These are phyloP conservation scores for Lachnellula subtilissima DNA, from an alignment of 2,329 filamentous ascomycete species.

Conservation along the genomic window DNA sequence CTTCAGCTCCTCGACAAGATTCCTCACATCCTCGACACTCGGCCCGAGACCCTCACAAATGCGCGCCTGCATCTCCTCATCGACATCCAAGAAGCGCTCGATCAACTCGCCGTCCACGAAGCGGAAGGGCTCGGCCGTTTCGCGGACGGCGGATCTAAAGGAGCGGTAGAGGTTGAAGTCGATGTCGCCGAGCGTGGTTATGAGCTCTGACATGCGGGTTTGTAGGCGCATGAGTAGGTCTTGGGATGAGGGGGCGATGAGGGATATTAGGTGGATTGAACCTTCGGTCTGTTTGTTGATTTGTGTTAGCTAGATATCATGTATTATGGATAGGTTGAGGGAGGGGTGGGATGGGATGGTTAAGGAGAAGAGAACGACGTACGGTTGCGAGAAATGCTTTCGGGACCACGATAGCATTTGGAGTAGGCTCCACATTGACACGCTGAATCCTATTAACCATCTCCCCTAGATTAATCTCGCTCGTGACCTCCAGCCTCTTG, in stretches of 20 bases:
- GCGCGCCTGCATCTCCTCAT: constrained; percentile 50
- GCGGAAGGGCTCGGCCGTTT: constrained; percentile 70
- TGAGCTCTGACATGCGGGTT: constrained; percentile 57
- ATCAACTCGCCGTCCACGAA: constrained; percentile 93
- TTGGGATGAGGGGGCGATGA: constrained; percentile 66
- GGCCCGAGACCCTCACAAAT: constrained; percentile 53
- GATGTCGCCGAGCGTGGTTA: constrained; percentile 67
- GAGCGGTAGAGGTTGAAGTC: constrained; percentile 77
- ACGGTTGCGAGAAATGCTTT: constrained; percentile 87
- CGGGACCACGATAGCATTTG: constrained; percentile 67
- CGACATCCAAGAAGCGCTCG: constrained; percentile 74
- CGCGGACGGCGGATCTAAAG: constrained; percentile 67
- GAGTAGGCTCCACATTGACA: constrained; percentile 61
- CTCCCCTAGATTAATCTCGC: constrained; percentile 83
- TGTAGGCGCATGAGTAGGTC: constrained; percentile 83
- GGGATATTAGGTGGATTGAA: constrained; percentile 82
- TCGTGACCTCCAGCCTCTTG: constrained; percentile 64
- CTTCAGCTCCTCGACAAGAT: constrained; percentile 57
- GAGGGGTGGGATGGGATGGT: neutral
- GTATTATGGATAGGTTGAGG: neutral
- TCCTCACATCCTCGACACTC: constrained; percentile 58
- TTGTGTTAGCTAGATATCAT: neutral
- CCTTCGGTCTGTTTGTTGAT: constrained; percentile 67
- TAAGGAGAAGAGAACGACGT: constrained; percentile 35
- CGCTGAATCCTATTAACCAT: constrained; percentile 85